Evolutionary conservation across 768 basidiomycete species (phyloP), one percentile per base, ranked within the genome.

Genomic region (Clitopilus passeckerianus): DNA sequence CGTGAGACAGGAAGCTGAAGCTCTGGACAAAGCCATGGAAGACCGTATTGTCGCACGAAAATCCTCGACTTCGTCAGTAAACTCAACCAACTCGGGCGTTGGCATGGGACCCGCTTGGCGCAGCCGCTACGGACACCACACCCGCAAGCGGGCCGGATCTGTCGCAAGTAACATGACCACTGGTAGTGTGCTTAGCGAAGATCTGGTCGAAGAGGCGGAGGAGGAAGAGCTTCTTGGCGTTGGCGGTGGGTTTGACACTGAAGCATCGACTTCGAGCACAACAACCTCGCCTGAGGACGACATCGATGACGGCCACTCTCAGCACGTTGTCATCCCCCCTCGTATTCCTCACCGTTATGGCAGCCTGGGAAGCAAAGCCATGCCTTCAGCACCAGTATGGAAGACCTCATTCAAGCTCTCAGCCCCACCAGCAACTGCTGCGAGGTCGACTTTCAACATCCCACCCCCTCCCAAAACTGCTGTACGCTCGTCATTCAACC

Each of bases 21-120:
- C 85, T 15, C 82, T 94, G 35, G 91, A 94, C 74, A 89, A 86
- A 68, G 91, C 90, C 41, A 93, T 93, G 91, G 90, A 93, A 67
- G 85, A 90, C 61, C 88, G 91, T 59, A 77, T 89, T 55, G 74
- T 91, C 54, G 86, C 89, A 46, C 87, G 91, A 66, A 90, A 86
- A 67, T 77, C 82, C 0, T 91, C 91, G 16, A 72, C 71, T 10
- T 90, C 89, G 20, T 90, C 89, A 46, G 64, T 86, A 30, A 76
- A 76, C 9, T 89, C 84, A 4, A 69, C 71, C 34, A 74, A 72
- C 58, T 81, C 84, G 1, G 85, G 85, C 22, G 67, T 84, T n/a
- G 85, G 86, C 41, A 86, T 88, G 84, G 86, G 86, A 37, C 64
- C 78, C 15, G 83, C 83, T 0, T 87, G 87, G 86, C 78, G 83